Evolutionary conservation across 2,329 filamentous ascomycete genomes (phyloP), one percentile per base, ranked within the genome.

Genomic region (Penicillium sp.): DNA sequence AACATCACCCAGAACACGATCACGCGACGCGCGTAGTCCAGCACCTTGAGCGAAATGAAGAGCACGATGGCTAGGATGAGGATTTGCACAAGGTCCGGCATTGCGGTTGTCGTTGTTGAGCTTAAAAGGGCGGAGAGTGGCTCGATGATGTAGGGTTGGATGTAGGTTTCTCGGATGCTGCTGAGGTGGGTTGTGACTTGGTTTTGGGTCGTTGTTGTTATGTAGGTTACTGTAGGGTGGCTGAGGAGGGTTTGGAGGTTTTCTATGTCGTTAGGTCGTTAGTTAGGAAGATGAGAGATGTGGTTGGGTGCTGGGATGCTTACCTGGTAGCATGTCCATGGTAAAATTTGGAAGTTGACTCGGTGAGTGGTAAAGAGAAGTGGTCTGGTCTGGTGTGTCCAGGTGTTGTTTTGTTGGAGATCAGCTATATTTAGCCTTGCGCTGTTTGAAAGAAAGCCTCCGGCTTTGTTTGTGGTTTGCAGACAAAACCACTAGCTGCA

Each of bases 1-100:
- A 95, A 63, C n/a, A 78, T 74, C 42, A 89, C 79, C 81, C 88
- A 89, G 73, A 84, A 94, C 62, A 89, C 72, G 47, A 95, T 75
- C 16, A 88, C 71, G 50, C 87, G 79, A 51, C 83, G 81, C 14
- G 89, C 72, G 72, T 86, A 85, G 64, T 84, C 78, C 54, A 84
- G 70, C 34, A 93, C 73, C 54, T 80, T 79, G 49, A 84, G 69
- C 10, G 75, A 77, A 46, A 90, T 65, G 62, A 89, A 74, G 42
- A 91, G 67, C 45, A 82, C 69, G 24, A 82, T 56, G 36, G 84
- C 69, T 3, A 87, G 71, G 7, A 83, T 47, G 6, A 69, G 42
- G 16, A 71, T 52, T 10, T 68, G 66, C 36, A 64, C 35, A 24
- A 73, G 53, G 43, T 71, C 66, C 0, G 68, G 62, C 43, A 62